These are phyloP conservation scores for Metschnikowia bowlesiae DNA, from an alignment of 805 yeast species.

Conservation along the genomic window DNA sequence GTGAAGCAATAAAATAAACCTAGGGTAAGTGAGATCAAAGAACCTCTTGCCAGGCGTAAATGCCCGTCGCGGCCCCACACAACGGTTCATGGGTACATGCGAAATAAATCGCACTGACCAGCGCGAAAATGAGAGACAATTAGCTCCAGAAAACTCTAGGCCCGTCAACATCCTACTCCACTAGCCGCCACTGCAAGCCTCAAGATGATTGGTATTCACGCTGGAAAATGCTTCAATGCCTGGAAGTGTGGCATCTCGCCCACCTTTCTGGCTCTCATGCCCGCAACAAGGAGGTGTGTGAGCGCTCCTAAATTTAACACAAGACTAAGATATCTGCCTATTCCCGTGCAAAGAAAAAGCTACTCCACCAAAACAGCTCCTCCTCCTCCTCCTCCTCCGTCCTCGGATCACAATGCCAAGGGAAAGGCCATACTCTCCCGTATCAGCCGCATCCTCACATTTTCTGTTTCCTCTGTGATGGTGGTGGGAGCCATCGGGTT, in stretches of 20 bases:
- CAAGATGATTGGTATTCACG: neutral
- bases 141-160: neutral
- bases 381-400: constrained; percentile 38
- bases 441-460: constrained; percentile 55
- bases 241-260: neutral
- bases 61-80: too few relatives aligned
- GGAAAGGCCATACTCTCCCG: constrained; percentile 41
- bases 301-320: neutral
- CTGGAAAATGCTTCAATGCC: neutral
- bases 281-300: neutral
- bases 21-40: too few relatives aligned
- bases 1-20: too few relatives aligned
- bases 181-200: neutral
- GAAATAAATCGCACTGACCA: neutral
- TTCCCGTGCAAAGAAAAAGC: neutral
- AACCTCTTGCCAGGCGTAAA: too few relatives aligned
- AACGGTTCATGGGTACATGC: too few relatives aligned
- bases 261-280: neutral
- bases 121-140: neutral
- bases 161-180: neutral
- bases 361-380: constrained; percentile 23
- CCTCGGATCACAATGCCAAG: constrained; percentile 35
- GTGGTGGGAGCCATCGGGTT: constrained; percentile 69
- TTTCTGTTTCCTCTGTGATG: constrained; percentile 54
- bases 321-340: neutral